Conservation (phyloP, 1,284 basidiomycete species). For the Earliella scabrosa region DNA sequence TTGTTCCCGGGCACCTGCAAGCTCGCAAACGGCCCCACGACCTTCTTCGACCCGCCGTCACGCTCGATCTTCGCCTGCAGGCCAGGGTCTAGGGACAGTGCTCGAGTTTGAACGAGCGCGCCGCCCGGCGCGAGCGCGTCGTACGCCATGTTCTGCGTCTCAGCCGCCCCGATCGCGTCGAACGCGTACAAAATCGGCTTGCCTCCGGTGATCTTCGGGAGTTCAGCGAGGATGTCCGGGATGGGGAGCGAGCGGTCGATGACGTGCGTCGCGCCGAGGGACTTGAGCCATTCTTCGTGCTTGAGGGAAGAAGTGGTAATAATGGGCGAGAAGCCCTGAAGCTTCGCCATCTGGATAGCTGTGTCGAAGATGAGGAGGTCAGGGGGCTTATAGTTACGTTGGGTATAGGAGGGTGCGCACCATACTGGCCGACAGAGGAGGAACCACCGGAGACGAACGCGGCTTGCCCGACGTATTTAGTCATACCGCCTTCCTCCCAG, state of each 20-base stretch:
- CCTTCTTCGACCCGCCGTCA: background rate
- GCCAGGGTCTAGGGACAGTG: constrained; percentile 13
- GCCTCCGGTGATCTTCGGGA: constrained; percentile 15
- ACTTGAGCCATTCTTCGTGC: constrained; percentile 38
- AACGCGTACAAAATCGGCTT: constrained; percentile 40
- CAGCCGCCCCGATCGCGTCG: constrained; percentile 36
- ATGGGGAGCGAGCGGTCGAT: constrained; percentile 39
- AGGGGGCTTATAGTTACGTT: too few relatives aligned
- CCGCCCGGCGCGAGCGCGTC: constrained; percentile 34
- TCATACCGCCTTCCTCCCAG: constrained; percentile 1
- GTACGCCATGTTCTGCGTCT: constrained; percentile 28
- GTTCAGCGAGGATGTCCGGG: constrained; percentile 42
- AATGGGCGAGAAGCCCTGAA: constrained; percentile 1
- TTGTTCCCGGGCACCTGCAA: constrained; percentile 23
- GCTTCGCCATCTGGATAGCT: background rate
- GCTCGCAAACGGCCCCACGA: constrained; percentile 8
- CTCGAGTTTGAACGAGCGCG: constrained; percentile 19
- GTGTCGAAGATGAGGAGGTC: background rate
- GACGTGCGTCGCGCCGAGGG: constrained; percentile 56
- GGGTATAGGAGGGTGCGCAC: background rate
- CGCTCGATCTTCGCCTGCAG: constrained; percentile 7
- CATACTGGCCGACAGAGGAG: background rate
- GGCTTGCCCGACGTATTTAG: background rate
- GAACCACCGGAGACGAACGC: background rate
- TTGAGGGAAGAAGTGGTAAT: background rate